phyloP scores from a whole-genome alignment of 179 eudicot genomes.

The Carnegiea gigantea region DNA sequence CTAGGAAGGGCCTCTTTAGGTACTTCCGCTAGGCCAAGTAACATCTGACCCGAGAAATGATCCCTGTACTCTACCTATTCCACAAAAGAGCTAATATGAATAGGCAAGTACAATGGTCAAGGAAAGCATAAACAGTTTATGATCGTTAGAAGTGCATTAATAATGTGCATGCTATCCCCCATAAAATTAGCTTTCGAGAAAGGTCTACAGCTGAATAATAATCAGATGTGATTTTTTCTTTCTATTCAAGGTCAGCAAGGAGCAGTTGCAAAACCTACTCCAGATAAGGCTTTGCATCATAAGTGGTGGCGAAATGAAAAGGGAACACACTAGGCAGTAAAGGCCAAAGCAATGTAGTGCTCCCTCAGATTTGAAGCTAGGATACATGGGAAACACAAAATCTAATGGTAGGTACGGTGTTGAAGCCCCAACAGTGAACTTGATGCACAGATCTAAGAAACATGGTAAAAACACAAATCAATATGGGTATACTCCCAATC shows the following conservation, averaged over 20 bases:
- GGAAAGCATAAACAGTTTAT: not conserved
- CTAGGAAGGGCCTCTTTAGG: constrained; percentile 94
- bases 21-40: constrained; percentile 76
- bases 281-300: not conserved
- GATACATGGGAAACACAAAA: too few species aligned
- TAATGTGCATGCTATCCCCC: not conserved
- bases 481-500: not conserved
- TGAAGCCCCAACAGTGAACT: too few species aligned
- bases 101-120: not conserved
- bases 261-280: not conserved
- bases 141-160: not conserved
- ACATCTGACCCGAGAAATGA: constrained; percentile 77
- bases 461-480: too few species aligned
- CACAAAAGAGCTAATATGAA: constrained; percentile 2
- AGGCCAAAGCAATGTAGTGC: too few species aligned
- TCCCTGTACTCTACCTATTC: constrained; percentile 76
- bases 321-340: not conserved
- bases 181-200: not conserved
- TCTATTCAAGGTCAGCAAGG: not conserved
- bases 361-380: too few species aligned
- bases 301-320: not conserved
- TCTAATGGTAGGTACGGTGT: too few species aligned
- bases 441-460: too few species aligned
- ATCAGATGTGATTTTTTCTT: not conserved
- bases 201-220: not conserved